Evolutionary conservation across 345 rosid genomes (phyloP), one percentile per base, ranked within the genome.

Genomic region (Dipteronia sinensis): DNA sequence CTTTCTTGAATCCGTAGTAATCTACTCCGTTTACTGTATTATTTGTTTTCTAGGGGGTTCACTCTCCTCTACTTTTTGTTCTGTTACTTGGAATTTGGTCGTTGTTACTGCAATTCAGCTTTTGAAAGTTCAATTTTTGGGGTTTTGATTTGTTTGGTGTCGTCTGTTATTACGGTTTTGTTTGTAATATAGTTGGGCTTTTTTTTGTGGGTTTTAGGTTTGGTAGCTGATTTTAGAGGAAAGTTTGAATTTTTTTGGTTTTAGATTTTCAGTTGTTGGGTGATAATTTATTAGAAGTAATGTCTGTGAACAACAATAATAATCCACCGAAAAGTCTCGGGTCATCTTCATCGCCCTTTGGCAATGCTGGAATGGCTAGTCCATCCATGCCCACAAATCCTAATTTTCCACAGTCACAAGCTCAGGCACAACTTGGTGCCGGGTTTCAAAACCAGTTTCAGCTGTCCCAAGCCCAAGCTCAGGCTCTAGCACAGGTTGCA

Each of bases 381-480:
- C 88, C 85, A 12, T 86, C 91, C 0, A 79, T 88, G 87, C 80
- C 91, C 19, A 73, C 81, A 7, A 95, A 93, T 83, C 86, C 87
- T 1, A 78, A 83, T 66, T 95, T 92, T 81, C 63, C 87, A 15
- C 95, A 85, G 70, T 69, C 92, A 1, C 91, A 86, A 78, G 69
- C 80, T 10, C 92, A 85, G 73, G 80, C 84, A 19, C 93, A 90
- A 27, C 78, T 87, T 67, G 85, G 82, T 29, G 77, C 86, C 67
- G 91, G 90, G 31, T 93, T 91, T 76, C 92, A 80, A 74, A 84
- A 86, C 74, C 93, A 90, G 82, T 91, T 87, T 82, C 95, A 92
- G 86, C 79, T 88, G 66, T 76, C 91, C 12, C 95, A 89, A 85
- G 93, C 92, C 20, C 94, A 34, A 42, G 46, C 46, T 9, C 46